These are phyloP conservation scores for Phaffomyces antillensis DNA, from an alignment of 805 yeast species.

Conservation along the genomic window DNA sequence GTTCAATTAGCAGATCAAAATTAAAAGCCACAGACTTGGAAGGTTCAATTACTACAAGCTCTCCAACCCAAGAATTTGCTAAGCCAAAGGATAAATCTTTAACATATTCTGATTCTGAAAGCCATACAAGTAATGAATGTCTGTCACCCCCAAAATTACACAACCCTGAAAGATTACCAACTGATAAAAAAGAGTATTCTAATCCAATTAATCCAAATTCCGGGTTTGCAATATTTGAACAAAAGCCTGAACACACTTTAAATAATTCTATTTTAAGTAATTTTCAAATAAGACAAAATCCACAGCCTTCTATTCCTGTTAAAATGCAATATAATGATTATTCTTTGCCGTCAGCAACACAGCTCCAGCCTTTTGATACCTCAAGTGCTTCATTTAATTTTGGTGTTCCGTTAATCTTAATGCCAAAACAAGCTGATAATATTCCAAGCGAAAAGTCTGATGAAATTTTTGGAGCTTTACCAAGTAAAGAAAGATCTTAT, in stretches of 20 bases:
- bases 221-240: slow-evolving; percentile 1
- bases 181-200: slow-evolving; percentile 11
- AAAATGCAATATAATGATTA: slow-evolving; percentile 10
- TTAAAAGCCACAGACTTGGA: neutral
- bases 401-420: slow-evolving; percentile 19
- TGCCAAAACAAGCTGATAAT: slow-evolving; percentile 19
- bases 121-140: slow-evolving; percentile 19
- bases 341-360: slow-evolving; percentile 8
- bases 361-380: slow-evolving; percentile 7
- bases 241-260: slow-evolving; percentile 1
- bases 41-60: slow-evolving; percentile 1
- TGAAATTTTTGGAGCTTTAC: slow-evolving; percentile 37
- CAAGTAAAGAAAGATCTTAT: slow-evolving; percentile 38
- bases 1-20: neutral
- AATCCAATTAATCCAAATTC: neutral
- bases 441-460: slow-evolving; percentile 20
- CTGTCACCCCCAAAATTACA: slow-evolving; percentile 23
- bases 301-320: slow-evolving; percentile 13
- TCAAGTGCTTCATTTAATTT: slow-evolving; percentile 15
- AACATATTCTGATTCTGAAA: slow-evolving; percentile 21
- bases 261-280: slow-evolving; percentile 17
- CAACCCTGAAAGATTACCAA: slow-evolving; percentile 21
- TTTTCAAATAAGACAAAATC: slow-evolving; percentile 17
- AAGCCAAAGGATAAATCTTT: slow-evolving; percentile 16
- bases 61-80: slow-evolving; percentile 10